Conservation (phyloP, 768 basidiomycete species). For the Trametes sanguinea region DNA sequence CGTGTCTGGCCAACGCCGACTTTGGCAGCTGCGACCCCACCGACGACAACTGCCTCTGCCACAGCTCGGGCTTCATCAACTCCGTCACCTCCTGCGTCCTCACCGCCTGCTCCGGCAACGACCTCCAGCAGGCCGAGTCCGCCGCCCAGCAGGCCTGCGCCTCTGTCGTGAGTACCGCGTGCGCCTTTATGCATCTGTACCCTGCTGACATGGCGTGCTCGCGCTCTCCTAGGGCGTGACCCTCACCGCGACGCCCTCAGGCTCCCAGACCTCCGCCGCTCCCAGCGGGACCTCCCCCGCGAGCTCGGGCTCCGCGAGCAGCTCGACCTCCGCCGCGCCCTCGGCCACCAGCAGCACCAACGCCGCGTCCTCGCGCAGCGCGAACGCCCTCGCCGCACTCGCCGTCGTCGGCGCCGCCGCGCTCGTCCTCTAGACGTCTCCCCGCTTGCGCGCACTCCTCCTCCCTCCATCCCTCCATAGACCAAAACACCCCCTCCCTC, state of each 20-base stretch:
- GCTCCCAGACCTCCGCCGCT: not conserved
- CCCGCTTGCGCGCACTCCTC: too few relatives aligned
- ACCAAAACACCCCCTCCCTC: not conserved
- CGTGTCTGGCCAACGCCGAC: slow-evolving; percentile 50
- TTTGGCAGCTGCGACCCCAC: slow-evolving; percentile 45
- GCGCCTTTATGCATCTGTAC: not conserved
- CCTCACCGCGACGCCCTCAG: slow-evolving; percentile 34
- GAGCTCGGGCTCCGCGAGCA: slow-evolving; percentile 12
- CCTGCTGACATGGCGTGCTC: too few relatives aligned
- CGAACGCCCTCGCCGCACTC: slow-evolving; percentile 42
- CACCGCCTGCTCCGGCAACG: slow-evolving; percentile 27
- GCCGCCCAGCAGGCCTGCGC: slow-evolving; percentile 30
- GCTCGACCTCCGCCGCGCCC: slow-evolving; percentile 3
- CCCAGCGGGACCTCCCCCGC: not conserved
- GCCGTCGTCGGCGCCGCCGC: slow-evolving; percentile 48
- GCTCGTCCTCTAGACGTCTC: slow-evolving; percentile 44
- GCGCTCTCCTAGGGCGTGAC: slow-evolving; percentile 49
- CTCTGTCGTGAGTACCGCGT: slow-evolving; percentile 28
- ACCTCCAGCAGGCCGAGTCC: slow-evolving; percentile 28
- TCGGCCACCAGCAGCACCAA: slow-evolving; percentile 17
- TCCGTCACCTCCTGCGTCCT: slow-evolving; percentile 34
- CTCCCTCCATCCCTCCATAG: not conserved
- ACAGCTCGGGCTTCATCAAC: slow-evolving; percentile 29
- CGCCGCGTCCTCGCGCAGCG: slow-evolving; percentile 32
- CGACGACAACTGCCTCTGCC: slow-evolving; percentile 55